Conservation (phyloP, 257 asterid genomes). For the Rehmannia glutinosa region DNA sequence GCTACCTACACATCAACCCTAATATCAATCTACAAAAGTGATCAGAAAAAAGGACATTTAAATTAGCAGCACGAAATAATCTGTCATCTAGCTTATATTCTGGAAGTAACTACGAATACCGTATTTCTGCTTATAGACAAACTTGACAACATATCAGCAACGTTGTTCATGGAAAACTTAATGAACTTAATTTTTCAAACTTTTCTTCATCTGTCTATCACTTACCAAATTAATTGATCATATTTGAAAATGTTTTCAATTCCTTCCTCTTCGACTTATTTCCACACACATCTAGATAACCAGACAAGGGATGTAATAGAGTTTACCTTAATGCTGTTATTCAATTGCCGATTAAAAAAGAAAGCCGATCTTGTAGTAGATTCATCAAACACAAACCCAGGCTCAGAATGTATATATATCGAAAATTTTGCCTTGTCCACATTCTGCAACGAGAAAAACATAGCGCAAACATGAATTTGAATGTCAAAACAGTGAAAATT, state of each 20-base stretch:
- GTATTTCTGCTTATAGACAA: constrained; percentile 7
- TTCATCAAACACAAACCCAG: constrained; percentile 81
- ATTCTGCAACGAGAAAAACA: constrained; percentile 46
- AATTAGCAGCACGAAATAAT: constrained; percentile 5
- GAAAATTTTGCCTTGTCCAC: constrained; percentile 59
- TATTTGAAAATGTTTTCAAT: background rate
- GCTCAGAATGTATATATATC: constrained; percentile 74
- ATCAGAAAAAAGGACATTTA: constrained; percentile 2
- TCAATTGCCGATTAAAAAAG: constrained; percentile 59
- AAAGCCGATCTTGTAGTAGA: constrained; percentile 61
- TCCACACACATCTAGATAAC: constrained; percentile 2
- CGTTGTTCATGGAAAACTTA: background rate
- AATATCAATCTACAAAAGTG: constrained; percentile 29
- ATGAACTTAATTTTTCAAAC: background rate
- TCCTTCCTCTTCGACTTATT: background rate
- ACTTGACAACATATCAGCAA: background rate
- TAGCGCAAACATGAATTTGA: background rate
- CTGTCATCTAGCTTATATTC: background rate
- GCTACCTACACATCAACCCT: constrained; percentile 65
- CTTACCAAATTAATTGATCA: constrained; percentile 7
- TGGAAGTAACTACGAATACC: background rate
- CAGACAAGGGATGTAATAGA: constrained; percentile 7
- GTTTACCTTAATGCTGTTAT: constrained; percentile 70
- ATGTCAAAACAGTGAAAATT: background rate
- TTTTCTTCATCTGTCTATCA: background rate